phyloP scores from a whole-genome alignment of 495 filamentous ascomycete genomes.

The Hypomontagnella submonticulosa region DNA sequence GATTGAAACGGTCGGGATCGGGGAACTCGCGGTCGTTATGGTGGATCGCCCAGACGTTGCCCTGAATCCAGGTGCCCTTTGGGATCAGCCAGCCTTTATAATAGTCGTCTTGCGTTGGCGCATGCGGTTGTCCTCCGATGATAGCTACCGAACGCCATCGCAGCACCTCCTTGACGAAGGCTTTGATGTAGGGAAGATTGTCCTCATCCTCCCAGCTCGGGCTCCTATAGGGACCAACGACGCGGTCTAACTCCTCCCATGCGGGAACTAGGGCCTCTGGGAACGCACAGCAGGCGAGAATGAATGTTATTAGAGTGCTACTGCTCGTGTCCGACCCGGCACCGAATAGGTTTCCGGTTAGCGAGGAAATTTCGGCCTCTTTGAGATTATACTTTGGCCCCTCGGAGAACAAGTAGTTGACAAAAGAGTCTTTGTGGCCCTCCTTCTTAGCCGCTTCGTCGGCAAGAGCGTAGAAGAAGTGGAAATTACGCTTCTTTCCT shows the following conservation, averaged over 20 bases:
- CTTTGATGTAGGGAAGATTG: conserved; percentile 67
- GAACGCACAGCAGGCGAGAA: conserved; percentile 69
- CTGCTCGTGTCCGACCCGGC: conserved; percentile 75
- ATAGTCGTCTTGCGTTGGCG: conserved; percentile 67
- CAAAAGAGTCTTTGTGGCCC: conserved; percentile 43
- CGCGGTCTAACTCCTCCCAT: conserved; percentile 67
- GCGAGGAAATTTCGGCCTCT: conserved; percentile 65
- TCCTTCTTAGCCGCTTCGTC: conserved; percentile 65
- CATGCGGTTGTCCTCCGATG: conserved; percentile 71
- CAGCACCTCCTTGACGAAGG: conserved; percentile 71
- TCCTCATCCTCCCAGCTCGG: conserved; percentile 69
- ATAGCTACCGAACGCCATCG: conserved; percentile 72
- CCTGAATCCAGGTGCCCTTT: conserved; percentile 66
- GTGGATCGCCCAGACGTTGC: conserved; percentile 74
- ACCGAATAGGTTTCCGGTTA: conserved; percentile 71
- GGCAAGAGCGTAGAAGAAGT: conserved; percentile 68
- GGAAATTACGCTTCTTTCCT: conserved; percentile 58
- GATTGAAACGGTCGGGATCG: conserved; percentile 67
- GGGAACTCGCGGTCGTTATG: conserved; percentile 71
- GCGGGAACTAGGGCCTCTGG: conserved; percentile 58
- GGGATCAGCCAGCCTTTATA: conserved; percentile 67
- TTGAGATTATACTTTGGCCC: conserved; percentile 61
- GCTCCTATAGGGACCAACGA: conserved; percentile 63
- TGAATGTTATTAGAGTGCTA: conserved; percentile 69
- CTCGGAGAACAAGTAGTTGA: conserved; percentile 58